Percentiles rank a stretch among this genome's conserved stretches.
Conservation (phyloP, 495 filamentous ascomycete genomes). For the Daldinia decipiens region DNA sequence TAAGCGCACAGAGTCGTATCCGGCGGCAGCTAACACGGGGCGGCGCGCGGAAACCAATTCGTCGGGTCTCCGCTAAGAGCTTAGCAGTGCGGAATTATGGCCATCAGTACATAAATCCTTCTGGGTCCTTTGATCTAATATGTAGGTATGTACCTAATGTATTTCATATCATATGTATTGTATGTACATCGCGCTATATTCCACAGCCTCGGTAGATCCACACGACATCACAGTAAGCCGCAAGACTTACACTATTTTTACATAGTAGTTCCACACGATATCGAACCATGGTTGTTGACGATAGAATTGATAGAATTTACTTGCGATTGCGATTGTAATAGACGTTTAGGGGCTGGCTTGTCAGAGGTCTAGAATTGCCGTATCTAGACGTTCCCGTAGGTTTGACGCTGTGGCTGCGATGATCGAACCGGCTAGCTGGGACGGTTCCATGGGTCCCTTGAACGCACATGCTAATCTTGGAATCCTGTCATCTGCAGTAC, state of each 20-base stretch:
- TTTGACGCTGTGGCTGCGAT: conserved; percentile 32
- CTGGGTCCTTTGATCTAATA: conserved; percentile 6
- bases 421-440: conserved; percentile 40
- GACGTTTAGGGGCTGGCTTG: neutral
- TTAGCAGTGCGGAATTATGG: conserved; percentile 23
- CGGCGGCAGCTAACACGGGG: conserved; percentile 43
- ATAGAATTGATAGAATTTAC: neutral
- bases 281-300: neutral
- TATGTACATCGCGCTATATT: neutral
- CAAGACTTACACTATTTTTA: neutral
- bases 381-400: conserved; percentile 24
- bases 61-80: conserved; percentile 29
- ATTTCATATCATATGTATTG: neutral
- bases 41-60: conserved; percentile 41
- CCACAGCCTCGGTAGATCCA: conserved; percentile 2
- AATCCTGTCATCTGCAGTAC: conserved; percentile 14
- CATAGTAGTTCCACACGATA: neutral
- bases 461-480: conserved; percentile 33
- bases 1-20: conserved; percentile 47
- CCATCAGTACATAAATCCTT: conserved; percentile 1
- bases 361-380: conserved; percentile 23
- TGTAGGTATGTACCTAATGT: no score
- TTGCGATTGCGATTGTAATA: neutral
- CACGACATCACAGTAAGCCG: conserved; percentile 9
- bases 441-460: conserved; percentile 39